phyloP scores from a whole-genome alignment of 495 filamentous ascomycete species.

The Trichoderma gamsii region DNA sequence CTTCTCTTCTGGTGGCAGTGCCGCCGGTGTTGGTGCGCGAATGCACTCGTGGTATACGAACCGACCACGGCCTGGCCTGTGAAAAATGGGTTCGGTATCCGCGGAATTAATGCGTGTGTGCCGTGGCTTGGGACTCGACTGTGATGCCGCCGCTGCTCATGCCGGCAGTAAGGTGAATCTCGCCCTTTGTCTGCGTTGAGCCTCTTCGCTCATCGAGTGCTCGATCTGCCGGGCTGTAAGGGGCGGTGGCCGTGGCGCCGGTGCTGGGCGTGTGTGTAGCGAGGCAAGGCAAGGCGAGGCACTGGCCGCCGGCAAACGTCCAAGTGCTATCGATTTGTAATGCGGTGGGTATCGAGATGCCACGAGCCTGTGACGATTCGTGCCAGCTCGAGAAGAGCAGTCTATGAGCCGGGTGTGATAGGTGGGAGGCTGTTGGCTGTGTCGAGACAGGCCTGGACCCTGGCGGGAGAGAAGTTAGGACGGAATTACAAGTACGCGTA shows the following conservation, averaged over 20 bases:
- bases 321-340: slow-evolving; percentile 2
- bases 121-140: not conserved
- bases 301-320: not conserved
- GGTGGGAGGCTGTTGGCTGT: not conserved
- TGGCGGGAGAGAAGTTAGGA: not conserved
- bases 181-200: not conserved
- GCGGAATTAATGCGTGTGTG: not conserved
- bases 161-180: not conserved
- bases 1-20: not conserved
- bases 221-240: slow-evolving; percentile 11
- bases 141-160: not conserved
- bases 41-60: not conserved
- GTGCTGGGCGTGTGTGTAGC: not conserved
- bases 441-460: not conserved
- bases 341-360: slow-evolving; percentile 2
- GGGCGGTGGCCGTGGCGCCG: not conserved
- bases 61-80: not conserved
- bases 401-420: not conserved
- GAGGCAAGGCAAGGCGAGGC: not conserved
- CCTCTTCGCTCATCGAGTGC: not conserved
- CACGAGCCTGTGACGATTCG: not conserved
- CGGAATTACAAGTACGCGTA: not conserved
- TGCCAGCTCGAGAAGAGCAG: not conserved
- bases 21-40: not conserved
- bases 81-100: not conserved